Percentiles rank a stretch among this genome's conserved stretches.
phyloP scores from a whole-genome alignment of 2,329 filamentous ascomycete species.

The Orbilia quercus region DNA sequence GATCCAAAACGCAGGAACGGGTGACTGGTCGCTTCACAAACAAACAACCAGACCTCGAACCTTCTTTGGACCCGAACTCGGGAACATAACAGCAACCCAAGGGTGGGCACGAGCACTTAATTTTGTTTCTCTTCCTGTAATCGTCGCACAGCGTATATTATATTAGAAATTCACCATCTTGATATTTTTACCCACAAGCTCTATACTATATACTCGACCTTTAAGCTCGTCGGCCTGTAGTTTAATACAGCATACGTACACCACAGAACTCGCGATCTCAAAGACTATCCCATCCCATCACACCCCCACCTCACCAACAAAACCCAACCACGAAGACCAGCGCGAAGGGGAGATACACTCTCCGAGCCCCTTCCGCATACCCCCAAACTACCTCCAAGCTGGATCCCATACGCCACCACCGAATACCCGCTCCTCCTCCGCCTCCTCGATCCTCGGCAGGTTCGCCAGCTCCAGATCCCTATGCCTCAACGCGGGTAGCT shows the following conservation, averaged over 20 bases:
- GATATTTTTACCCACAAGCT: background rate
- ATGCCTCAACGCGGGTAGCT: constrained; percentile 50
- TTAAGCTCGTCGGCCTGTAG: too few relatives aligned
- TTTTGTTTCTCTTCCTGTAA: background rate
- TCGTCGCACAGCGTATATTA: background rate
- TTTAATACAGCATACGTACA: background rate
- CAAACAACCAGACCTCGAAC: constrained; percentile 22
- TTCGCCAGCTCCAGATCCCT: constrained; percentile 49
- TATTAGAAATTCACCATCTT: background rate
- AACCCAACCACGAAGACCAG: constrained; percentile 25
- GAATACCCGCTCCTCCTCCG: constrained; percentile 53
- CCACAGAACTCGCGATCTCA: constrained; percentile 1
- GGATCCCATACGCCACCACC: constrained; percentile 55
- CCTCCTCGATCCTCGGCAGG: constrained; percentile 45
- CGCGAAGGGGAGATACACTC: constrained; percentile 26
- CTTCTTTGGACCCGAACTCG: constrained; percentile 8
- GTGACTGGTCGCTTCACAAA: constrained; percentile 26
- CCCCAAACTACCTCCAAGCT: constrained; percentile 35
- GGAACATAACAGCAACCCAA: background rate
- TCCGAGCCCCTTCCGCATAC: constrained; percentile 14
- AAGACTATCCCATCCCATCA: constrained; percentile 21
- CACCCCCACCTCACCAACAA: constrained; percentile 24
- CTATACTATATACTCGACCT: too few relatives aligned
- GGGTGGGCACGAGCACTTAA: background rate
- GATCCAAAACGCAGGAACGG: constrained; percentile 51